These are phyloP conservation scores for Aspergillus costaricaensis DNA, from an alignment of 2,329 filamentous ascomycete genomes.

Conservation along the genomic window DNA sequence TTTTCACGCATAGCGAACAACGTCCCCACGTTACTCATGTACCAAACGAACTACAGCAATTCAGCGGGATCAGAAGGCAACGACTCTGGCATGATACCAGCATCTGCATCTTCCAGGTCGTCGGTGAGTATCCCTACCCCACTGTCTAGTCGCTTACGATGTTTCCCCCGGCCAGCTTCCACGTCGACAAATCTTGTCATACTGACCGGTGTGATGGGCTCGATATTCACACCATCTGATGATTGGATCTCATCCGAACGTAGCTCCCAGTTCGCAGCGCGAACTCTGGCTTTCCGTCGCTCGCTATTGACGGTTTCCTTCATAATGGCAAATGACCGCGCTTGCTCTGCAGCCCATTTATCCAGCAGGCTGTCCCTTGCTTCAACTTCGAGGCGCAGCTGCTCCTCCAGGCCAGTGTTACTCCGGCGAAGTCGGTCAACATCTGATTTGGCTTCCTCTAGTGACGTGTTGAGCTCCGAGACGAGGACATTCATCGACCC, in stretches of 20 bases:
- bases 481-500: conserved; percentile 46
- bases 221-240: conserved; percentile 30
- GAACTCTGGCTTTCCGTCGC: conserved; percentile 42
- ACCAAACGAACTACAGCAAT: conserved; percentile 20
- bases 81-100: conserved; percentile 16
- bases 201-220: conserved; percentile 48
- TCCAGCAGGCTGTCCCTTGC: conserved; percentile 37
- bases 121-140: conserved; percentile 41
- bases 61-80: conserved; percentile 30
- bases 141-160: conserved; percentile 42
- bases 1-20: not conserved
- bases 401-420: conserved; percentile 41
- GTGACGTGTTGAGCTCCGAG: conserved; percentile 42
- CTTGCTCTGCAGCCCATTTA: conserved; percentile 38
- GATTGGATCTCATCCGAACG: conserved; percentile 40
- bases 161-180: conserved; percentile 43
- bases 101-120: conserved; percentile 36
- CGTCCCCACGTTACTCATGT: not conserved
- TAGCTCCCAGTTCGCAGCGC: conserved; percentile 44
- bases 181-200: conserved; percentile 46
- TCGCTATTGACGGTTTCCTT: conserved; percentile 42
- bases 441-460: conserved; percentile 39
- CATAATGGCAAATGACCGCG: conserved; percentile 36
- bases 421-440: conserved; percentile 37
- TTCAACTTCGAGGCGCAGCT: conserved; percentile 40